Percentiles rank a stretch among this genome's conserved stretches.
Conservation (phyloP, 371 early-diverging fungal species). For the Mucor plumbeus region DNA sequence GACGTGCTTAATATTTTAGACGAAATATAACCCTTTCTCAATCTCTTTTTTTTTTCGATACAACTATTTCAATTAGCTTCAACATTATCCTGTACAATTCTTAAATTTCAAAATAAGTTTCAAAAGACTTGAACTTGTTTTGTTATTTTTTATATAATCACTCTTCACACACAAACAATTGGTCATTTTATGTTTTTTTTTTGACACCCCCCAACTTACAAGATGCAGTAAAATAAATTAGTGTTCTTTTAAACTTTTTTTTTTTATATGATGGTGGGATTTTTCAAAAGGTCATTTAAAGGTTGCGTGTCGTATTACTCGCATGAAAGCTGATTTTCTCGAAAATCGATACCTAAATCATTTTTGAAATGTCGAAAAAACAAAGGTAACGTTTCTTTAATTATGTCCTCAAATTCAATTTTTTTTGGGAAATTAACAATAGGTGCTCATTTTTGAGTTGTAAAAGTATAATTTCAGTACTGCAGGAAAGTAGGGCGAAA, state of each 20-base stretch:
- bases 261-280: no score
- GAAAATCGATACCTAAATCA: no score
- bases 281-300: no score
- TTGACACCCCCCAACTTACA: background rate
- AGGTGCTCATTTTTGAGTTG: no score
- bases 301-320: no score
- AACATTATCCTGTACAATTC: constrained; percentile 1
- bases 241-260: constrained; percentile 2
- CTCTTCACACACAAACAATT: background rate
- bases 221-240: constrained; percentile 11
- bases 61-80: background rate
- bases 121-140: background rate
- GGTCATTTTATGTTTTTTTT: constrained; percentile 4
- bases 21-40: constrained; percentile 2
- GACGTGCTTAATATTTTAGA: constrained; percentile 27
- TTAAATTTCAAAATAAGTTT: background rate
- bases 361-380: no score
- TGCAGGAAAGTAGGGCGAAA: no score
- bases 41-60: background rate
- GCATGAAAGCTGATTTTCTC: no score
- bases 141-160: background rate
- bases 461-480: no score
- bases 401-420: no score
- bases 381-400: no score
- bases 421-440: no score